Conservation (phyloP, 139 green algal species). For the Chlorella sp. region DNA sequence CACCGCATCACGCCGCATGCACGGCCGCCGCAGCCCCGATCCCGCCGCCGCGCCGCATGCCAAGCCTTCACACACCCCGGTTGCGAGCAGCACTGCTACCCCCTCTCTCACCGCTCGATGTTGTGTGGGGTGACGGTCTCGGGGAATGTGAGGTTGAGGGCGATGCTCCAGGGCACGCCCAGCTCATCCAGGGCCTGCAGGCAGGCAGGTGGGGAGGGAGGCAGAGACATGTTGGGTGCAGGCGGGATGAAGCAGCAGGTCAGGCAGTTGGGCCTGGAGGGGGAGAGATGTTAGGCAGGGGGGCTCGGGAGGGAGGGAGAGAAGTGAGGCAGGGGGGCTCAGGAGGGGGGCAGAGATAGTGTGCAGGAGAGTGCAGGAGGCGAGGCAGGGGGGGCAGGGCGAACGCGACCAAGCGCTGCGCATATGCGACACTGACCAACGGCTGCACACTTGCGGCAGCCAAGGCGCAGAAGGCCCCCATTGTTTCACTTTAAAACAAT, state of each 20-base stretch:
- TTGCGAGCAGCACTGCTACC: not conserved
- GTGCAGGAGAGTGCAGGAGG: no score
- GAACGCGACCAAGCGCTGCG: not conserved
- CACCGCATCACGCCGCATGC: no score
- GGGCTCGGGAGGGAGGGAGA: no score
- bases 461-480: not conserved
- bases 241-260: no score
- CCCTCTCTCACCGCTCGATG: constrained; percentile 60
- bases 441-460: not conserved
- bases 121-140: constrained; percentile 94
- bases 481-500: no score
- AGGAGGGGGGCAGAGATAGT: no score
- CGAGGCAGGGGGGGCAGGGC: not conserved
- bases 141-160: constrained; percentile 98
- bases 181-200: constrained; percentile 93
- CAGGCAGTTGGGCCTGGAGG: no score
- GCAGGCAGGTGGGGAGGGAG: constrained; percentile 34
- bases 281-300: no score
- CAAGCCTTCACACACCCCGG: not conserved
- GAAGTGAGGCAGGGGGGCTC: no score
- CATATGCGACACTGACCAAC: no score
- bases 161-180: constrained; percentile 97
- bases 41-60: not conserved
- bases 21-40: no score
- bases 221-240: no score